Evolutionary conservation across 1,284 basidiomycete genomes (phyloP), one percentile per base, ranked within the genome.

Genomic region (Agaricales sp.): DNA sequence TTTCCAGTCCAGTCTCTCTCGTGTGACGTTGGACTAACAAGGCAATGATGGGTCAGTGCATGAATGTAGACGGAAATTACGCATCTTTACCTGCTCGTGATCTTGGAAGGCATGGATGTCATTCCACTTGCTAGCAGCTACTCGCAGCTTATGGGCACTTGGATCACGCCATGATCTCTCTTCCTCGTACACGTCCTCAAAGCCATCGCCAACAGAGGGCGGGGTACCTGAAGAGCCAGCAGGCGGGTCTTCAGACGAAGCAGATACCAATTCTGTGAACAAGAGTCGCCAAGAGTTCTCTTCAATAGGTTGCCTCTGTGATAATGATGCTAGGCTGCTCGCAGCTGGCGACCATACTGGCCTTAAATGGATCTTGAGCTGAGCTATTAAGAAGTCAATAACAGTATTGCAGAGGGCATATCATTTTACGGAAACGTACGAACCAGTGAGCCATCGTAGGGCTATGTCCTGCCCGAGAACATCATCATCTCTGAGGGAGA

Each of bases 281-380:
- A 91, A 57, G 4, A 82, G 61, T 1, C 58, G 51, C 93, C 93
- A 96, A 0, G 92, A 77, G 0, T 74, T 52, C 54, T 89, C 80
- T 0, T 78, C 80, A 53, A 82, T 24, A 22, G 20, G 6, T 11
- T 13, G 81, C 18, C 75, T 66, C 25, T 74, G 68, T 0, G 78
- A 67, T 30, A 92, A 62, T 0, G 70, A 66, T 0, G 78, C 73
- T 1, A 97, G 65, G 0, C 87, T 82, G 4, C 75, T 73, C 14
- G 81, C 75, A 1, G 91, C 79, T n/a, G 92, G 85, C 3, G 78
- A 75, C 87, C 92, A 98, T 11, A 95, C 59, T 0, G 94, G 94
- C 25, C 89, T 77, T 44, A 96, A 69, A 62, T 92, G 92, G 56
- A 96, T 86, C 67, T 96, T 96, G 45, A 96, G 69, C 63, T 96